Conservation (phyloP, 768 basidiomycete genomes). For the Lactarius sp. region DNA sequence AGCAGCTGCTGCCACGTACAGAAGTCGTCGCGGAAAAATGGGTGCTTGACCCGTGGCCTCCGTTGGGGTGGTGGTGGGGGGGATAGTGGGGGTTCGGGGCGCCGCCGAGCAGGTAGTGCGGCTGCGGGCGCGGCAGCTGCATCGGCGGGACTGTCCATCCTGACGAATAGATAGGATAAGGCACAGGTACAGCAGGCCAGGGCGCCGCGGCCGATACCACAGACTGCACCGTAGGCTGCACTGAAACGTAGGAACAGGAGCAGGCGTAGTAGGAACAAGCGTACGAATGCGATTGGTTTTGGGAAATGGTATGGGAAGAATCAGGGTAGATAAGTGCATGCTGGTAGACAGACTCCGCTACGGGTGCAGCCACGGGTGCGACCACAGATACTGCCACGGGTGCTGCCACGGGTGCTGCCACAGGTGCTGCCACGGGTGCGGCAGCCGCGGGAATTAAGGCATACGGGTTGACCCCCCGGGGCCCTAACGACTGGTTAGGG, state of each 20-base stretch:
- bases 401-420: too few species aligned
- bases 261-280: too few species aligned
- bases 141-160: constrained; percentile 7
- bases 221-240: constrained; percentile 2
- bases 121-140: constrained; percentile 21
- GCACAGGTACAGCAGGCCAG: constrained; percentile 12
- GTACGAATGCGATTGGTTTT: neutral
- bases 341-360: constrained; percentile 3
- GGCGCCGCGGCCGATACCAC: neutral
- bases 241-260: constrained; percentile 16
- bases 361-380: neutral
- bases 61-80: too few species aligned
- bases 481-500: constrained; percentile 7
- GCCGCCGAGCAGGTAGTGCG: constrained; percentile 23
- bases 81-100: neutral
- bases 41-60: too few species aligned
- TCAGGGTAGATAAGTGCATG: constrained; percentile 9
- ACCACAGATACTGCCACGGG: too few species aligned
- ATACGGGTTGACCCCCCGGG: too few species aligned
- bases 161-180: constrained; percentile 16
- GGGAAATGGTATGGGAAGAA: constrained; percentile 5
- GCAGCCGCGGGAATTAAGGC: neutral
- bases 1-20: too few species aligned
- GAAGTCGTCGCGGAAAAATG: constrained; percentile 6
- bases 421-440: too few species aligned